A percentile compares a stretch with the other conserved stretches of the same genome.
Conservation (phyloP, 1,284 basidiomycete genomes). For the Rhodotorula sp. region DNA sequence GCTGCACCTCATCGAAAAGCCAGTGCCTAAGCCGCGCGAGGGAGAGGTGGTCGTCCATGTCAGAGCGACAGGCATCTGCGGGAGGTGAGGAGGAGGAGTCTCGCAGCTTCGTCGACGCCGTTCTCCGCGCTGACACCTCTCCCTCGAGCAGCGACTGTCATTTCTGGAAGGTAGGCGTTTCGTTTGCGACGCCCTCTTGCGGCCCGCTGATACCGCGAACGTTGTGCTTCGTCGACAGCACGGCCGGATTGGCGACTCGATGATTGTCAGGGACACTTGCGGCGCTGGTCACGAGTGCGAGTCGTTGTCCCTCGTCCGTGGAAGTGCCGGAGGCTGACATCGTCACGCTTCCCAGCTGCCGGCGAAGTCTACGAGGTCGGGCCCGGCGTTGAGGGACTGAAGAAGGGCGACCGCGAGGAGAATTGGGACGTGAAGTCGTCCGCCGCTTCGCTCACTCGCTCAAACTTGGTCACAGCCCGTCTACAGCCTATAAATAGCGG, state of each 20-base stretch:
- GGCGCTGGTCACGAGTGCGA: conserved; percentile 20
- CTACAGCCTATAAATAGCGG: no score
- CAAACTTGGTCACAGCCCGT: no score
- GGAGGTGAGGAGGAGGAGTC: conserved; percentile 44
- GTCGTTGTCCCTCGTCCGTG: not conserved
- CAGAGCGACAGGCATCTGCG: conserved; percentile 54
- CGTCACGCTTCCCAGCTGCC: conserved; percentile 35
- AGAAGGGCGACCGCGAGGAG: conserved; percentile 52
- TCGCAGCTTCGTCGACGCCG: not conserved
- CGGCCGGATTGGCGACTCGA: conserved; percentile 49
- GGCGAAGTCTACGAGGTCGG: conserved; percentile 55
- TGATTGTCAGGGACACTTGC: conserved; percentile 19
- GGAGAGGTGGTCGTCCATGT: conserved; percentile 54
- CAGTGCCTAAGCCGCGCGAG: conserved; percentile 46
- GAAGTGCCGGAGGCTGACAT: not conserved
- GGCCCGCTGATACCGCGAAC: not conserved
- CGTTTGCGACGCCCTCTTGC: not conserved
- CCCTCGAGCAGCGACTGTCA: conserved; percentile 7
- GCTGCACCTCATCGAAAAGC: conserved; percentile 52
- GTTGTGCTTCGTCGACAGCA: conserved; percentile 46
- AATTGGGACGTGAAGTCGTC: no score
- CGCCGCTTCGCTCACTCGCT: no score
- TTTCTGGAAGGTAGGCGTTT: conserved; percentile 2
- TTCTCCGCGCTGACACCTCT: not conserved
- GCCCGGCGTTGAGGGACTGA: conserved; percentile 49